Conservation (phyloP, 192 early-diverging fungal species). For the Rhizophlyctis rosea region DNA sequence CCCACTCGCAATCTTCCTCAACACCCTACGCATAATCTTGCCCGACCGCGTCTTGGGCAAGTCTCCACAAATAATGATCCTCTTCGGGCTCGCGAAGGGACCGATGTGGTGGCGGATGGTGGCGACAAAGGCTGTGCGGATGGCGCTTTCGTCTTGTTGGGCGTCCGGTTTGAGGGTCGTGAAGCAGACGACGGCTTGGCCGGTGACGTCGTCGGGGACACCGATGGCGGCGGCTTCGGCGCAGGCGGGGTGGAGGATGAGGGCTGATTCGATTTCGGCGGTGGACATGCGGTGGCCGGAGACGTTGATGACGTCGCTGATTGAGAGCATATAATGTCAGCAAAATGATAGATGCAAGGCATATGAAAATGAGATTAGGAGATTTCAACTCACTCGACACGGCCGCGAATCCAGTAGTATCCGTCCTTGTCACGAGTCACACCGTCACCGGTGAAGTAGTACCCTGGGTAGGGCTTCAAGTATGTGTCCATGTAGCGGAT, state of each 20-base stretch:
- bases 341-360: too few species aligned
- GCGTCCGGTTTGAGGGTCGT: slow-evolving; percentile 28
- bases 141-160: slow-evolving; percentile 34
- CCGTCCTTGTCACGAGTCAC: slow-evolving; percentile 87
- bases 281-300: slow-evolving; percentile 92
- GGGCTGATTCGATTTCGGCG: slow-evolving; percentile 90
- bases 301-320: slow-evolving; percentile 90
- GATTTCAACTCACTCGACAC: slow-evolving; percentile 51
- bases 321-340: slow-evolving; percentile 10
- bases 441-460: slow-evolving; percentile 97
- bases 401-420: slow-evolving; percentile 94
- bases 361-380: too few species aligned
- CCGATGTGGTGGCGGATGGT: slow-evolving; percentile 89
- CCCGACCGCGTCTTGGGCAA: slow-evolving; percentile 94
- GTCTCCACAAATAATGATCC: slow-evolving; percentile 79
- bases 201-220: slow-evolving; percentile 82
- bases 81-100: slow-evolving; percentile 88
- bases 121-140: slow-evolving; percentile 60
- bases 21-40: slow-evolving; percentile 94
- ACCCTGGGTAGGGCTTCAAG: slow-evolving; percentile 82
- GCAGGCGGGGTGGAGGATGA: slow-evolving; percentile 70
- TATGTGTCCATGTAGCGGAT: slow-evolving; percentile 91
- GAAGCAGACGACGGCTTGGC: slow-evolving; percentile 77
- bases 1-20: slow-evolving; percentile 87
- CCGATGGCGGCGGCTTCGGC: slow-evolving; percentile 92